Percentiles rank a stretch among this genome's conserved stretches.
These are phyloP conservation scores for Aspergillus fumigatus DNA, from an alignment of 2,329 filamentous ascomycete genomes.

Conservation along the genomic window DNA sequence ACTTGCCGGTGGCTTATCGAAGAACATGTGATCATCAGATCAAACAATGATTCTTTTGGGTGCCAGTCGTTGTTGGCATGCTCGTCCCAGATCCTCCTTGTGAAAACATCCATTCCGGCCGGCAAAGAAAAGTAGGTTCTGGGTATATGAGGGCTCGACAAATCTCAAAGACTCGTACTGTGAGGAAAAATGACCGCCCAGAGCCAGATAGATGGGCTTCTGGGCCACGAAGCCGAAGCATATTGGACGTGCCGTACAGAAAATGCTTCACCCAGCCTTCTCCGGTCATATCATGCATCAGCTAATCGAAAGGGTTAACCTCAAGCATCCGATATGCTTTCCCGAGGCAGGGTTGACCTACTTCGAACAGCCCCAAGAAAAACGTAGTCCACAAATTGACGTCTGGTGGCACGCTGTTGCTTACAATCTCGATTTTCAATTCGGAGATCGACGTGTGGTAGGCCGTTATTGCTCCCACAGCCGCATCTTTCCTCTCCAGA, in stretches of 20 bases:
- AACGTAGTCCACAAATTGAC: background rate
- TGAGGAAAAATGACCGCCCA: background rate
- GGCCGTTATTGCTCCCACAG: background rate
- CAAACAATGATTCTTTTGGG: background rate
- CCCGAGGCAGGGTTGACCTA: background rate
- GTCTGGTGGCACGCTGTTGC: background rate
- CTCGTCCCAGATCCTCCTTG: background rate
- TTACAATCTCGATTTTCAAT: background rate
- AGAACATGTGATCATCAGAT: background rate
- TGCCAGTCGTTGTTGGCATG: background rate
- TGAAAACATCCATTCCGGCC: background rate
- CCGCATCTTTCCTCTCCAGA: background rate
- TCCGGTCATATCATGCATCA: background rate
- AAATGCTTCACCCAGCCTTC: background rate
- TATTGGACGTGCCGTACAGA: background rate
- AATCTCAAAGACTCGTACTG: background rate
- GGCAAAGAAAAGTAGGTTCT: background rate
- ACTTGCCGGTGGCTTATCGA: background rate
- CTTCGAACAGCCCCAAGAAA: background rate
- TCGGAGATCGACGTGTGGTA: background rate
- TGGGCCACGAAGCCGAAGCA: background rate
- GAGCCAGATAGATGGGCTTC: background rate
- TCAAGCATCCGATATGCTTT: background rate
- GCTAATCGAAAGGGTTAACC: background rate
- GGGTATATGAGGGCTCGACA: background rate